A percentile compares a stretch with the other conserved stretches of the same genome.
Evolutionary conservation across 169 alveolate species (phyloP).

Genomic region (Blepharisma undulans): DNA sequence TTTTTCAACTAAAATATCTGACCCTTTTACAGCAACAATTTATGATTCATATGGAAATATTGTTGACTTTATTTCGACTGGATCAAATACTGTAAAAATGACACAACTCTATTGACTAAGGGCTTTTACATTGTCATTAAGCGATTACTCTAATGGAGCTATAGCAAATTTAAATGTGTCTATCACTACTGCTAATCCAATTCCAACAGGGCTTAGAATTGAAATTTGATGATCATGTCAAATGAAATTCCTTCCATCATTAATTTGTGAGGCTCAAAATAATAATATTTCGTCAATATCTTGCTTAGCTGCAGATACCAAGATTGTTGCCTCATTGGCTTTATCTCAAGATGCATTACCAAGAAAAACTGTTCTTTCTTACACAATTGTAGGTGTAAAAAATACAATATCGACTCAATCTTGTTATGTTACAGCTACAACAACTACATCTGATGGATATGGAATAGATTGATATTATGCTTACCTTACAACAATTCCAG

Average conservation of each 20-base stretch:
- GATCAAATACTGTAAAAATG: not conserved
- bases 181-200: not conserved
- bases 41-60: not conserved
- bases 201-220: not conserved
- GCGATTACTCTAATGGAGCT: not conserved
- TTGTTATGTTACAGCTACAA: not conserved
- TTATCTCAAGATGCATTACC: too few relatives aligned
- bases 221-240: not conserved
- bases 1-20: not conserved
- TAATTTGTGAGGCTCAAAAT: too few relatives aligned
- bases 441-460: not conserved
- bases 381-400: not conserved
- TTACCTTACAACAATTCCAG: not conserved
- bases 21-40: constrained; percentile 10
- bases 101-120: not conserved
- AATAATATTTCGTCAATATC: too few relatives aligned
- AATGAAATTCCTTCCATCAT: too few relatives aligned
- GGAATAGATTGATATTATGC: not conserved
- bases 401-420: constrained; percentile 14
- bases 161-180: not conserved
- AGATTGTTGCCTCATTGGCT: too few relatives aligned
- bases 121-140: not conserved
- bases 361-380: not conserved
- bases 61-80: not conserved
- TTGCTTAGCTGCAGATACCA: too few relatives aligned